Evolutionary conservation across 768 basidiomycete genomes (phyloP).

Genomic region (Rhodosporidiobolus sp.): DNA sequence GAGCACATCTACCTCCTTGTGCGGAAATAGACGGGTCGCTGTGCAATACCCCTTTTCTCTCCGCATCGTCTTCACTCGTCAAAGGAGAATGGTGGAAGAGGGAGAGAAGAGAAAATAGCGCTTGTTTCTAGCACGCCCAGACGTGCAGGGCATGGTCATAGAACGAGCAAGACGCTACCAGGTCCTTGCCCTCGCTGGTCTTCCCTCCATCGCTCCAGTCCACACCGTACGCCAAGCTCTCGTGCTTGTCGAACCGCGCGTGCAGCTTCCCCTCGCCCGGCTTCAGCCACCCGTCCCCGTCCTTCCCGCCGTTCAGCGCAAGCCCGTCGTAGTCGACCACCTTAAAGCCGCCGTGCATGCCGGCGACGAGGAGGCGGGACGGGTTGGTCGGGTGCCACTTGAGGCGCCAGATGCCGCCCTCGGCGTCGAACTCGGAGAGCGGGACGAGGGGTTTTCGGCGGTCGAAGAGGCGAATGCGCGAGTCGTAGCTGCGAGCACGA

Average conservation of each 20-base stretch:
- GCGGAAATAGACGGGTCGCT: constrained; percentile 49
- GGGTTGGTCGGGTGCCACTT: constrained; percentile 82
- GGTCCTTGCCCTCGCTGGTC: constrained; percentile 49
- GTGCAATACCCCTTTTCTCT: no score
- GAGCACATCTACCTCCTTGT: constrained; percentile 88
- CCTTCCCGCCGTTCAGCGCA: constrained; percentile 22
- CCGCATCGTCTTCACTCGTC: no score
- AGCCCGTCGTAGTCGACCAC: constrained; percentile 58
- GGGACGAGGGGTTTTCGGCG: constrained; percentile 63
- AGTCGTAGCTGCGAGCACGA: constrained; percentile 73
- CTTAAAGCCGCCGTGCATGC: constrained; percentile 98
- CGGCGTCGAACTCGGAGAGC: constrained; percentile 63
- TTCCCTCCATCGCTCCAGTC: constrained; percentile 69
- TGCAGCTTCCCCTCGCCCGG: constrained; percentile 50
- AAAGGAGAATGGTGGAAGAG: constrained; percentile 10
- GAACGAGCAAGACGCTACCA: constrained; percentile 88
- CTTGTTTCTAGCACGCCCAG: constrained; percentile 55
- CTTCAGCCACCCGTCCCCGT: constrained; percentile 19
- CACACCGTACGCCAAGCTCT: constrained; percentile 82
- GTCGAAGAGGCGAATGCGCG: constrained; percentile 76
- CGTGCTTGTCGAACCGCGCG: constrained; percentile 68
- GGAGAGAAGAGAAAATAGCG: not conserved
- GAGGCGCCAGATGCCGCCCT: constrained; percentile 91
- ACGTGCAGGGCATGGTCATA: constrained; percentile 82
- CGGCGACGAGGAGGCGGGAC: constrained; percentile 79